Conservation (phyloP, 352 stramenopile species). For the Phytopythium vexans region DNA sequence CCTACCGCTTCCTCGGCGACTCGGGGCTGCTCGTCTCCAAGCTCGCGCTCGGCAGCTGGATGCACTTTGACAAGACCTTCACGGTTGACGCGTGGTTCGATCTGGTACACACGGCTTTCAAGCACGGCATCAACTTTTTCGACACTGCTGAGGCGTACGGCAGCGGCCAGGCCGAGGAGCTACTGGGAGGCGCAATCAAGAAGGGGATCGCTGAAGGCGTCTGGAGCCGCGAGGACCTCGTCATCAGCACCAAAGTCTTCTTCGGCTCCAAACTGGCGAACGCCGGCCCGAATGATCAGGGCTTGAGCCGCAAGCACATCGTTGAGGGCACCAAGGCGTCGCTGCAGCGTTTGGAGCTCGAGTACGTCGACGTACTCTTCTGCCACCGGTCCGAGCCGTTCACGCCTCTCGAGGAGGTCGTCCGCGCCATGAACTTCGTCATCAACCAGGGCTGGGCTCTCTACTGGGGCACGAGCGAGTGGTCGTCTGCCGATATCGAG, state of each 20-base stretch:
- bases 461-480: constrained; percentile 55
- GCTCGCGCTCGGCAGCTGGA: constrained; percentile 23
- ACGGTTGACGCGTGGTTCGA: constrained; percentile 24
- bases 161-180: constrained; percentile 16
- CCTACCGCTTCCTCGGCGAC: constrained; percentile 25
- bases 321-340: constrained; percentile 40
- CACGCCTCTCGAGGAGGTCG: constrained; percentile 40
- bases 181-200: constrained; percentile 29
- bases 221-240: constrained; percentile 32
- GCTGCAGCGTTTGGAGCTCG: constrained; percentile 19
- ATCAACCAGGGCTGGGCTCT: constrained; percentile 39
- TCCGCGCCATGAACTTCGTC: constrained; percentile 49
- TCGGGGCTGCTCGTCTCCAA: constrained; percentile 20
- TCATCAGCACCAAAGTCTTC: constrained; percentile 47
- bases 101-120: constrained; percentile 18
- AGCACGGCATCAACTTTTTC: constrained; percentile 46
- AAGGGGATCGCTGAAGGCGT: constrained; percentile 22
- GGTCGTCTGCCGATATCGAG: constrained; percentile 35
- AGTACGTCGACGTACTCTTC: constrained; percentile 41
- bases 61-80: constrained; percentile 12
- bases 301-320: constrained; percentile 44
- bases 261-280: constrained; percentile 13
- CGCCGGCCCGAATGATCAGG: constrained; percentile 20
- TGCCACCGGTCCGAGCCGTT: constrained; percentile 26
- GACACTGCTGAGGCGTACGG: constrained; percentile 39